Evolutionary conservation across 805 yeast genomes (phyloP).

Genomic region (Teunomyces stri): DNA sequence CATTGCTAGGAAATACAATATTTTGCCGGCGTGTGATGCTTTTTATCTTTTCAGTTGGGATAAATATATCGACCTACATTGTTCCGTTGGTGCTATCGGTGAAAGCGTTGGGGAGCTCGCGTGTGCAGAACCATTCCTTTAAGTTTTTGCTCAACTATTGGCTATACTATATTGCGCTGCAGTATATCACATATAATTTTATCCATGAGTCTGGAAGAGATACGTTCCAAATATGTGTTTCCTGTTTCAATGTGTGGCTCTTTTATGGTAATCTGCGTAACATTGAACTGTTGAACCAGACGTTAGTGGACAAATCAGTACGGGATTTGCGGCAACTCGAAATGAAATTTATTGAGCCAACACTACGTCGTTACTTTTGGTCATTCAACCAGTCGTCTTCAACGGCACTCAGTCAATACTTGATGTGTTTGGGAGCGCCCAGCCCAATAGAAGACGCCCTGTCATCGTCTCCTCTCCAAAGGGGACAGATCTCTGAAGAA

Average conservation of each 20-base stretch:
- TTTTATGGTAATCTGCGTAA: conserved; percentile 12
- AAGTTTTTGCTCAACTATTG: conserved; percentile 15
- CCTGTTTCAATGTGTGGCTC: conserved; percentile 9
- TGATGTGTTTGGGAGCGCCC: not conserved
- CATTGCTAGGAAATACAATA: not conserved
- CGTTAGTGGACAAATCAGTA: conserved; percentile 1
- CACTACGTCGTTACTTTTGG: conserved; percentile 6
- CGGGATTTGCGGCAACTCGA: conserved; percentile 5
- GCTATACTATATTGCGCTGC: conserved; percentile 11
- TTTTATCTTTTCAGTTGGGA: not conserved
- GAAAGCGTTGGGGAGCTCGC: conserved; percentile 8
- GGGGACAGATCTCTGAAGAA: not conserved
- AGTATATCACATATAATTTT: not conserved
- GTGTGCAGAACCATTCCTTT: conserved; percentile 6
- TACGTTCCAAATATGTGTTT: not conserved
- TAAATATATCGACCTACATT: conserved; percentile 7
- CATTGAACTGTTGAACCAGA: conserved; percentile 7
- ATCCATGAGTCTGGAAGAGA: not conserved
- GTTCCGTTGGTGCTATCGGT: conserved; percentile 12
- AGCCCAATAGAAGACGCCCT: not conserved
- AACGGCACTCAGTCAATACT: conserved; percentile 1
- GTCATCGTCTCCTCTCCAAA: not conserved
- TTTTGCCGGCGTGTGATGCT: not conserved
- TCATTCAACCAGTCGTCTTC: not conserved
- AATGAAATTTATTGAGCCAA: conserved; percentile 4